These are phyloP conservation scores for Asterella californica DNA, from an alignment of 225 moss, liverwort and hornwort genomes.

Conservation along the genomic window DNA sequence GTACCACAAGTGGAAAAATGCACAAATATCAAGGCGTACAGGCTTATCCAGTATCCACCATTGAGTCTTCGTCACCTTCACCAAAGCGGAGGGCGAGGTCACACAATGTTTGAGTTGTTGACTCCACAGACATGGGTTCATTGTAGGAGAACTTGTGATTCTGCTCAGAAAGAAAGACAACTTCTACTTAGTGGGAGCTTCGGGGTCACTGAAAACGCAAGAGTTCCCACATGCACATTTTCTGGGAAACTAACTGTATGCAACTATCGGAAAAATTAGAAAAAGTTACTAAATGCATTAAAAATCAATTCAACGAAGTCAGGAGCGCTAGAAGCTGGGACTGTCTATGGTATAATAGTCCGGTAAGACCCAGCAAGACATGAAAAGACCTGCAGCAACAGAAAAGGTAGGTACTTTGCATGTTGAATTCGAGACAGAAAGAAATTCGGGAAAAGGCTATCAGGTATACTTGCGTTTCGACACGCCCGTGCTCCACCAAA, in stretches of 20 bases:
- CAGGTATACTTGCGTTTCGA: constrained; percentile 85
- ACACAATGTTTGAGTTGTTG: constrained; percentile 88
- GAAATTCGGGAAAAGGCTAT: neutral
- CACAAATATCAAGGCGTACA: neutral
- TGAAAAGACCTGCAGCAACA: neutral
- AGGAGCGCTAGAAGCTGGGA: neutral
- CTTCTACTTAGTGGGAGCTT: neutral
- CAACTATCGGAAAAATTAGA: too few relatives aligned
- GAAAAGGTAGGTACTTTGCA: neutral
- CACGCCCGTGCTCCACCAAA: constrained; percentile 80
- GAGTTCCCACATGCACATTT: too few relatives aligned
- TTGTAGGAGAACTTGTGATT: constrained; percentile 89
- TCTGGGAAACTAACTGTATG: too few relatives aligned
- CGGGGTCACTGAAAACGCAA: neutral
- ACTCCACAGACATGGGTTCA: constrained; percentile 84
- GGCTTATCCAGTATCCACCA: constrained; percentile 40
- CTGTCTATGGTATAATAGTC: neutral
- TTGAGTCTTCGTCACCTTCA: constrained; percentile 85
- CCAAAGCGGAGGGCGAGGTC: constrained; percentile 83
- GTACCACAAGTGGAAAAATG: neutral
- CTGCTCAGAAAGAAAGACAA: constrained; percentile 24
- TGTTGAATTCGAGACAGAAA: neutral
- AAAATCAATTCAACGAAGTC: too few relatives aligned
- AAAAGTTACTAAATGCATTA: too few relatives aligned
- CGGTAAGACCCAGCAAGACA: neutral